Evolutionary conservation across 305 asterid species (phyloP).

Genomic region (Fraxinus platypoda): DNA sequence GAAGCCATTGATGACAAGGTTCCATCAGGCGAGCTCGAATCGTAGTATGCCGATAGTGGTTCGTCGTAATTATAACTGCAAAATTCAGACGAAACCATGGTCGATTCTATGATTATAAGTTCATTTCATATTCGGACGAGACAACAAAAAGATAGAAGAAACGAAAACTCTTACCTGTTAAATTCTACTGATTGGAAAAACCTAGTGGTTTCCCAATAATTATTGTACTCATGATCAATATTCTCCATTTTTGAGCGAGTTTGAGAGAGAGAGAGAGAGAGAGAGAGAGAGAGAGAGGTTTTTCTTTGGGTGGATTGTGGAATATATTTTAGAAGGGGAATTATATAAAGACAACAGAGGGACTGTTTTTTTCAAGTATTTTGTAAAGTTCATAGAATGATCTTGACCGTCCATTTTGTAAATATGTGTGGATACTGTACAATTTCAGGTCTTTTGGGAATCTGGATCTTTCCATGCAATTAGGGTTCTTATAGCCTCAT

Average conservation of each 20-base stretch:
- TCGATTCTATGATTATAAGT: neutral
- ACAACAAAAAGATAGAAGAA: neutral
- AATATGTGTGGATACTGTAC: no score
- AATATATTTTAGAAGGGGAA: neutral
- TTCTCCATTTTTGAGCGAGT: slow-evolving; percentile 40
- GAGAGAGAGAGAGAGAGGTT: neutral
- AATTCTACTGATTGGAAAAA: slow-evolving; percentile 59
- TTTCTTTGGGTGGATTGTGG: neutral
- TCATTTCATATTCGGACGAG: neutral
- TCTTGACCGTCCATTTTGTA: neutral
- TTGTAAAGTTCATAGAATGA: neutral
- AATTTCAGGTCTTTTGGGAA: neutral
- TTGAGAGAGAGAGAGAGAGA: neutral
- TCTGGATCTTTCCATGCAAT: neutral
- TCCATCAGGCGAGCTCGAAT: slow-evolving; percentile 86
- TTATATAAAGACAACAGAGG: neutral
- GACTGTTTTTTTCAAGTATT: neutral
- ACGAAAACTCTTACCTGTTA: slow-evolving; percentile 39
- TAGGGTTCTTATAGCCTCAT: neutral
- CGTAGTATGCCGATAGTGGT: slow-evolving; percentile 50
- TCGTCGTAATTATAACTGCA: slow-evolving; percentile 54
- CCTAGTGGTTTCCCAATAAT: slow-evolving; percentile 65
- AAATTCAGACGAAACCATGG: neutral
- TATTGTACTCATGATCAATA: slow-evolving; percentile 43
- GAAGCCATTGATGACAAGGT: slow-evolving; percentile 50